Conservation (phyloP, 495 filamentous ascomycete genomes). For the Talaromyces stipitatus region DNA sequence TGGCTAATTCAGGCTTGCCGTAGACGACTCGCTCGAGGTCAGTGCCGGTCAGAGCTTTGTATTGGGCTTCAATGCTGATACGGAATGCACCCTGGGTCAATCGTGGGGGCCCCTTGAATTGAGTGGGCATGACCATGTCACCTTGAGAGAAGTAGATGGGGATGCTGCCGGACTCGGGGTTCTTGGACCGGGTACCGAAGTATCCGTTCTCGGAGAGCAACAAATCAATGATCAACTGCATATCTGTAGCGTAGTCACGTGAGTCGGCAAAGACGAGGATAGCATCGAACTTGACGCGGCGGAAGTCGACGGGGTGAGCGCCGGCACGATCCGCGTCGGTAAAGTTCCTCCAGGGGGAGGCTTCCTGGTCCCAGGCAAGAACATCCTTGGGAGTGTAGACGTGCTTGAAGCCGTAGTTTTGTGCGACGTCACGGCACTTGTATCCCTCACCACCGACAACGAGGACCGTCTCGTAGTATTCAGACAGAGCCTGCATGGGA, state of each 20-base stretch:
- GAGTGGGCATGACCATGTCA: constrained; percentile 68
- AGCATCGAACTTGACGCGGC: constrained; percentile 68
- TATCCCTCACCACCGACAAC: constrained; percentile 85
- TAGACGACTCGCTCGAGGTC: constrained; percentile 80
- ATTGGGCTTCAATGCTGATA: constrained; percentile 70
- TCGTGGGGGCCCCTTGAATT: constrained; percentile 60
- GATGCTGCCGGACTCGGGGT: constrained; percentile 59
- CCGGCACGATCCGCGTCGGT: constrained; percentile 57
- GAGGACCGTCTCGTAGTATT: constrained; percentile 74
- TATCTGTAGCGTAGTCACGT: constrained; percentile 75
- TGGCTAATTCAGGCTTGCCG: constrained; percentile 72
- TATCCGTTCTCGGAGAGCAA: constrained; percentile 67
- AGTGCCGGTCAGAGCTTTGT: constrained; percentile 63
- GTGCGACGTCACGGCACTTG: constrained; percentile 77
- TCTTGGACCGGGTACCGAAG: constrained; percentile 57
- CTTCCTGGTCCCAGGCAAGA: constrained; percentile 72
- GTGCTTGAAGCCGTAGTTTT: constrained; percentile 83
- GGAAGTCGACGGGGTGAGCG: constrained; percentile 61
- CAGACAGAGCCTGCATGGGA: constrained; percentile 82
- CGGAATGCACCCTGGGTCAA: constrained; percentile 73
- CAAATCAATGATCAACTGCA: constrained; percentile 80
- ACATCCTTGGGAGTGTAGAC: constrained; percentile 87
- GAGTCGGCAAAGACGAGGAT: constrained; percentile 80
- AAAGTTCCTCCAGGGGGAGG: constrained; percentile 74
- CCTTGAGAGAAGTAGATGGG: constrained; percentile 73